Conservation (phyloP, 2,329 filamentous ascomycete genomes). For the Allantophomopsis cytisporea region DNA sequence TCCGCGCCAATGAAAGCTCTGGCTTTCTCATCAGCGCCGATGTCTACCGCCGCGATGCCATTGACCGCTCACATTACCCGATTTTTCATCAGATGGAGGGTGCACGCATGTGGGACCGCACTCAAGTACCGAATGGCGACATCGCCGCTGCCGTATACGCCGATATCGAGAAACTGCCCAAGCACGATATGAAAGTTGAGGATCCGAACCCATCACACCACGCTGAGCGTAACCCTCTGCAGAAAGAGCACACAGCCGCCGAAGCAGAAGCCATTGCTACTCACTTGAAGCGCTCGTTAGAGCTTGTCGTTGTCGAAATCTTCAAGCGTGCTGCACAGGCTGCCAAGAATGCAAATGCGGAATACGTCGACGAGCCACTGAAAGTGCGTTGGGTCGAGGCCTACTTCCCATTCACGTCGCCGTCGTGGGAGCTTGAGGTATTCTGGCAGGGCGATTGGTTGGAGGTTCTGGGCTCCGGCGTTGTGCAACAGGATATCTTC, state of each 20-base stretch:
- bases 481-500: slow-evolving; percentile 74
- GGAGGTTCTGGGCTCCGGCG: slow-evolving; percentile 85
- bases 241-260: slow-evolving; percentile 47
- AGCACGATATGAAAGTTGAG: slow-evolving; percentile 63
- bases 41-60: slow-evolving; percentile 88
- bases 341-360: slow-evolving; percentile 33
- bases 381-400: slow-evolving; percentile 90
- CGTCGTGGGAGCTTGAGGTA: slow-evolving; percentile 92
- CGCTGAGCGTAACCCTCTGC: slow-evolving; percentile 69
- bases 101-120: slow-evolving; percentile 75
- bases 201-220: slow-evolving; percentile 74
- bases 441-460: slow-evolving; percentile 93
- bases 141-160: slow-evolving; percentile 52
- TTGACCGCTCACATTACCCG: slow-evolving; percentile 91
- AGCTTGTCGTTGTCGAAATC: slow-evolving; percentile 80
- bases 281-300: slow-evolving; percentile 80
- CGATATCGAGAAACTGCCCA: slow-evolving; percentile 59
- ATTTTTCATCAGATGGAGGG: slow-evolving; percentile 99
- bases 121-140: slow-evolving; percentile 38
- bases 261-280: slow-evolving; percentile 73
- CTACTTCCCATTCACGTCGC: slow-evolving; percentile 94
- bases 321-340: slow-evolving; percentile 67
- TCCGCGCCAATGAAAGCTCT: slow-evolving; percentile 55
- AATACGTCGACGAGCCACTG: slow-evolving; percentile 53
- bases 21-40: slow-evolving; percentile 90